phyloP scores from a whole-genome alignment of 164 flowering plant species.

The Stephania japonica region DNA sequence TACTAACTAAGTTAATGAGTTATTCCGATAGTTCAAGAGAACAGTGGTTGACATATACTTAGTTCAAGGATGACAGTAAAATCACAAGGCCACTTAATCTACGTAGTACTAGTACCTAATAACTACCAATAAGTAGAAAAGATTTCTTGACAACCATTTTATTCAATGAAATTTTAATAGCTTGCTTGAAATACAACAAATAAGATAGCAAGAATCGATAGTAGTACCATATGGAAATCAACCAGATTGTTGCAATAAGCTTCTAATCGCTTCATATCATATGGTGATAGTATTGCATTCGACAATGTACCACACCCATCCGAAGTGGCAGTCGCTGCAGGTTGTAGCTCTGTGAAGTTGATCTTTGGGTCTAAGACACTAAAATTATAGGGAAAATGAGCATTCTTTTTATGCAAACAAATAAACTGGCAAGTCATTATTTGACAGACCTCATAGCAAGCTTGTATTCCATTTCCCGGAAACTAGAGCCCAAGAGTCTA shows the following conservation, averaged over 20 bases:
- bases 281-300: conserved; percentile 38
- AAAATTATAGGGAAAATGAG: conserved; percentile 21
- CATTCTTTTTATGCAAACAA: background rate
- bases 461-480: conserved; percentile 63
- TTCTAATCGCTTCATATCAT: conserved; percentile 66
- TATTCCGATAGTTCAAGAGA: no score
- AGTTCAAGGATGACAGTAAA: no score
- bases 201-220: background rate
- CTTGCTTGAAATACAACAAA: background rate
- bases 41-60: no score
- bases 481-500: conserved; percentile 35
- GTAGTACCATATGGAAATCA: conserved; percentile 58
- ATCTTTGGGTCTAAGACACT: conserved; percentile 82
- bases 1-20: no score
- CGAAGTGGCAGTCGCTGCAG: conserved; percentile 16
- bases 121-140: no score
- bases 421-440: background rate
- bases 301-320: conserved; percentile 35
- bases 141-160: no score
- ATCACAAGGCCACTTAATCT: no score
- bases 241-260: conserved; percentile 60
- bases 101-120: no score
- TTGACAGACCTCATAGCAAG: conserved; percentile 83
- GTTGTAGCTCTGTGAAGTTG: conserved; percentile 43
- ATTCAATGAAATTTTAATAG: no score